Evolutionary conservation across 305 asterid genomes (phyloP), one percentile per base, ranked within the genome.

Genomic region (Petunia hybrid): DNA sequence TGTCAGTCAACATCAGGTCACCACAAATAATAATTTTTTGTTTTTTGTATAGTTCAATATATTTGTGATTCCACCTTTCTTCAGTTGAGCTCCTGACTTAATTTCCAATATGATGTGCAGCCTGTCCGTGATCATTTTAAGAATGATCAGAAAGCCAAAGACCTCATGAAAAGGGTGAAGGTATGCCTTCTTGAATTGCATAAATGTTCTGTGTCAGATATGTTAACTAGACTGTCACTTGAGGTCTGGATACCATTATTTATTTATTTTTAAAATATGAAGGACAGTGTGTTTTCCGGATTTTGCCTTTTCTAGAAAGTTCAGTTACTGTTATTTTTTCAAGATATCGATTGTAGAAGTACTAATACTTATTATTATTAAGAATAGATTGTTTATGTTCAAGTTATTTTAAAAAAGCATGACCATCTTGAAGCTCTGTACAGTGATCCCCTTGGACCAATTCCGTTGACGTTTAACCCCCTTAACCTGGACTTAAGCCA

Each of bases 71-170:
- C 55, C 35, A 38, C 55, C 79, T 81, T 69, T 53, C 51, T 79
- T 82, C 5, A 41, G 46, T 48, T 86, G 12, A 45, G 42, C 12
- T 4, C 77, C 77, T 71, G 6, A 71, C 43, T 14, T 71, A 71
- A 70, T 57, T 46, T 77, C 60, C 13, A 41, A 77, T 77, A 43
- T 77, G 80, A 61, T 36, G 38, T 88, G 85, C 91, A 94, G 97
- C 98, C 97, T 36, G 98, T 95, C 13, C 96, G 97, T 60, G 94
- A 93, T 81, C 98, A 93, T 85, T 95, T 95, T 85, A 89, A 80
- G 76, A 90, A 82, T 48, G 93, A 95, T 76, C 86, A 85, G 2
- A 87, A 85, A 71, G 98, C 99, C 45, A 95, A 88, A 90, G 97
- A 91, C 31, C 91, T 95, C 36, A 5, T 93, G 80, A 89, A 90